Evolutionary conservation across 2,329 filamentous ascomycete genomes (phyloP).

Genomic region (Calycina marina): DNA sequence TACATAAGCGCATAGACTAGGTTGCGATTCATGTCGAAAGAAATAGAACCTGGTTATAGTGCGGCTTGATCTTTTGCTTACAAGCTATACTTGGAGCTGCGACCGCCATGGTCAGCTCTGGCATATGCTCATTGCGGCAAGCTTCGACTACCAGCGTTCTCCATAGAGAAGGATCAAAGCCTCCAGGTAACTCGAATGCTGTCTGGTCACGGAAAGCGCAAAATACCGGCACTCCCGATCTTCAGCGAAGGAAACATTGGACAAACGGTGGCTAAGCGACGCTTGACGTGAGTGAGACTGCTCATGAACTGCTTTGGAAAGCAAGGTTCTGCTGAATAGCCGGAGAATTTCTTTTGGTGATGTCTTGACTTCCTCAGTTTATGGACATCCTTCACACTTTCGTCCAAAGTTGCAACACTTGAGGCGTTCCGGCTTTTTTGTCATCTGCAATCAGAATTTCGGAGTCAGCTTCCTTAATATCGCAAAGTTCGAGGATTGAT

Average conservation of each 20-base stretch:
- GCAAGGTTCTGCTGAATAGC: not conserved
- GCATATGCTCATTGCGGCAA: conserved; percentile 10
- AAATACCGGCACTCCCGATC: conserved; percentile 9
- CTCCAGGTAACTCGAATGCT: conserved; percentile 9
- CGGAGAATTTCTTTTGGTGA: not conserved
- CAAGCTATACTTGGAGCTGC: conserved; percentile 10
- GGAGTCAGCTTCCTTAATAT: not conserved
- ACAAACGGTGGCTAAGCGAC: no score
- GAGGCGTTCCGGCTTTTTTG: conserved; percentile 12
- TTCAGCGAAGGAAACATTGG: not conserved
- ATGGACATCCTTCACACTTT: conserved; percentile 12
- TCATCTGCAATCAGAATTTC: conserved; percentile 12
- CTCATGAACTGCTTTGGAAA: conserved; percentile 1
- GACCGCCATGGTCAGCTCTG: conserved; percentile 9
- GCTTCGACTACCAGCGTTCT: conserved; percentile 9
- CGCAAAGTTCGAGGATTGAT: conserved; percentile 2
- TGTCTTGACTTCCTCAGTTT: not conserved
- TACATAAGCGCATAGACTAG: conserved; percentile 12
- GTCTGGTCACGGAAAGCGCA: conserved; percentile 13
- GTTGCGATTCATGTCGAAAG: no score
- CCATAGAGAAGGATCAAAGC: conserved; percentile 13
- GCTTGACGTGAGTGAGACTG: no score
- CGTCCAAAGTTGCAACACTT: conserved; percentile 15
- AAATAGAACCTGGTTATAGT: conserved; percentile 1
- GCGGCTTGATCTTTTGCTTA: not conserved